Evolutionary conservation across 1,284 basidiomycete genomes (phyloP), one percentile per base, ranked within the genome.

Genomic region (Malassezia yamatoensis): DNA sequence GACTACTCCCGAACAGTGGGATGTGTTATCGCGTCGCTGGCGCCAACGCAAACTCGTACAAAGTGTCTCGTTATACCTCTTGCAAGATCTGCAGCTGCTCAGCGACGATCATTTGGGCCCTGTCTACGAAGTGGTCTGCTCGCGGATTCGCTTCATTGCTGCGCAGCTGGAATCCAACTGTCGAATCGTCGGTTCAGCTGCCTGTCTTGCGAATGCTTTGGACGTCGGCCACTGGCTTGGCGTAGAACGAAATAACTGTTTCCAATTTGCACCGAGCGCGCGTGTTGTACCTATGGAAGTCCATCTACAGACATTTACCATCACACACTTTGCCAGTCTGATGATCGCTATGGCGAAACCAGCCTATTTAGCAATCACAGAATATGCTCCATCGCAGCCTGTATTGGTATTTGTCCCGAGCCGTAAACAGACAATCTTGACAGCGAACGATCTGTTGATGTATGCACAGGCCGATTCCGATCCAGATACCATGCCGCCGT

Each of bases 331-430:
- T 83, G 91, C 94, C 0, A 94, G 89, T 0, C 79, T 98, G 52
- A 98, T 99, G 93, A 88, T 98, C 56, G 83, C 90, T 34, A 98
- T 98, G 94, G 93, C 91, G 24, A 98, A 98, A 75, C 94, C 93
- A 0, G 88, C 91, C 0, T 98, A 96, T 74, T 82, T 98, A 13
- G 85, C 91, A 29, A 88, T 96, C 64, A 79, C 85, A 40, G 93
- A 99, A 74, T 85, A 93, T 68, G 85, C 93, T 0, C 81, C 84
- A 0, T 81, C 82, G 8, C 88, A 88, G 66, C 90, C 91, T 0
- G 87, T 90, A 59, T 86, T 98, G 62, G 79, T 87, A 58, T 98
- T 98, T 65, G 91, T 98, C 1, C 87, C 91, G 0, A 90, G 88
- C 16, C 82, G 93, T 38, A 86, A 90, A 63, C 94, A 98, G 76